Percentiles rank a stretch among this genome's conserved stretches.
phyloP scores from a whole-genome alignment of 768 basidiomycete genomes.

The Mycena maculata region DNA sequence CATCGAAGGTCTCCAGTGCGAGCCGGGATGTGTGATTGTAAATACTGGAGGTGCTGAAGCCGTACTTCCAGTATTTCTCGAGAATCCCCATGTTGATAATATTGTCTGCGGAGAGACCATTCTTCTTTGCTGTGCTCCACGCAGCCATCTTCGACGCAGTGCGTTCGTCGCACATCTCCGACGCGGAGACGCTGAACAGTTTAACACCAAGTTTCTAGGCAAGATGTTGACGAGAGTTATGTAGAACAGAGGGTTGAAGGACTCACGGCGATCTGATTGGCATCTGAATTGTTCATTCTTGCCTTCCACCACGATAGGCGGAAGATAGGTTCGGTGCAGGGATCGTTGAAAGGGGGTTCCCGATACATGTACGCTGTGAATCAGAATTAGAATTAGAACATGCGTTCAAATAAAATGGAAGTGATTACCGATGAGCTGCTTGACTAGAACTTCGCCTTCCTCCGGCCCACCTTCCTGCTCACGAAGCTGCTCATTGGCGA shows the following conservation, averaged over 20 bases:
- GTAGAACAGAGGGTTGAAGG: neutral
- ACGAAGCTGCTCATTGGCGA: neutral
- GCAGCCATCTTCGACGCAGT: neutral
- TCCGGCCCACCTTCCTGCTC: neutral
- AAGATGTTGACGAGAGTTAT: neutral
- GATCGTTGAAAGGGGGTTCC: neutral
- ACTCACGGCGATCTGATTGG: neutral
- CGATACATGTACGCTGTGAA: conserved; percentile 6
- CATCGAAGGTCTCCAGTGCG: neutral
- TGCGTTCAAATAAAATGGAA: neutral
- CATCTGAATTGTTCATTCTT: neutral
- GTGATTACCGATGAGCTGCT: conserved; percentile 6
- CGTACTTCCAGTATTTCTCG: neutral
- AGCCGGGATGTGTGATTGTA: conserved; percentile 6
- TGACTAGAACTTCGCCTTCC: conserved; percentile 2
- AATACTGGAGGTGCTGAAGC: neutral
- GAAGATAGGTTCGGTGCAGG: neutral
- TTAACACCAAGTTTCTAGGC: neutral
- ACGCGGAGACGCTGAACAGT: neutral
- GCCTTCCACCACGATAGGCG: conserved; percentile 10
- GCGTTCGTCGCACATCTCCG: too few relatives aligned
- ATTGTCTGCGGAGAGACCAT: neutral
- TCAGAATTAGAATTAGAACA: neutral
- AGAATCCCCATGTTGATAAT: neutral
- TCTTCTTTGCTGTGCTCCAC: neutral